Evolutionary conservation across 192 early-diverging fungal species (phyloP).

Genomic region (Powellomyces hirtus): DNA sequence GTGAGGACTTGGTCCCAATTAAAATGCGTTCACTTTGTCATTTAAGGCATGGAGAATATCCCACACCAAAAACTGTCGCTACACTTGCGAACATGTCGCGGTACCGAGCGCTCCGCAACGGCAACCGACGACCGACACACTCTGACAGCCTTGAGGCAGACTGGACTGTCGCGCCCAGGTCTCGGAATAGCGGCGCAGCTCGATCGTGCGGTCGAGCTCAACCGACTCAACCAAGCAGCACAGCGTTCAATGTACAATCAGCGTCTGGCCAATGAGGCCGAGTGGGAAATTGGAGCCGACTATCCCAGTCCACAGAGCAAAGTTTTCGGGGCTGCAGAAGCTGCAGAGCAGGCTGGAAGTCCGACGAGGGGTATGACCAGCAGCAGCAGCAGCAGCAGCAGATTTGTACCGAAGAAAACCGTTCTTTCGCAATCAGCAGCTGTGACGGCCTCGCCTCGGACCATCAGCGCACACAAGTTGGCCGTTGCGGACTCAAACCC

Average conservation of each 20-base stretch:
- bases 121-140: neutral
- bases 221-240: neutral
- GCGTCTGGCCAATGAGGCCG: neutral
- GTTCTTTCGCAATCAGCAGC: neutral
- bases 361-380: neutral
- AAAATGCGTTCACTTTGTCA: neutral
- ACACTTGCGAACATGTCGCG: conserved; percentile 24
- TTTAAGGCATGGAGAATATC: conserved; percentile 32
- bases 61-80: conserved; percentile 28
- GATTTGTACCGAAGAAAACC: conserved; percentile 8
- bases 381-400: conserved; percentile 1
- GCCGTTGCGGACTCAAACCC: neutral
- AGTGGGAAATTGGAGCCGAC: neutral
- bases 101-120: conserved; percentile 12
- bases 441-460: neutral
- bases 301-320: neutral
- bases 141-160: neutral
- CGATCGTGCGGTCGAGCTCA: neutral
- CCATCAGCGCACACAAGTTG: neutral
- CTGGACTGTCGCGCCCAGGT: neutral
- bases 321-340: neutral
- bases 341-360: neutral
- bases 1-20: neutral
- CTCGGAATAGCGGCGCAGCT: neutral
- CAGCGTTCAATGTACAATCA: neutral